phyloP scores from a whole-genome alignment of 345 rosid genomes.

The Rhodamnia rubescens region DNA sequence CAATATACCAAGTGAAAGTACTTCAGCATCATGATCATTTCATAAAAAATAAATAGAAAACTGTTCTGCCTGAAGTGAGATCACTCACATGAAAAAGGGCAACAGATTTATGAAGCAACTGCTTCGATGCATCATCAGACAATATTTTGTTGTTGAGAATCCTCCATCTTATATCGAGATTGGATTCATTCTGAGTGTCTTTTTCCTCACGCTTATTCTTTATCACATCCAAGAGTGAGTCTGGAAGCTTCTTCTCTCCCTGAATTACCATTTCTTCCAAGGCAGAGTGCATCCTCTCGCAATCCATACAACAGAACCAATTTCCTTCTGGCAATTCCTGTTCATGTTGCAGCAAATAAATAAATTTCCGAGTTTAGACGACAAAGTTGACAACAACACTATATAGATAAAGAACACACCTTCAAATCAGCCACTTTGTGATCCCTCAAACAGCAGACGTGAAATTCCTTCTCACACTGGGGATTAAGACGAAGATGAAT shows the following conservation, averaged over 20 bases:
- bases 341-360: not conserved
- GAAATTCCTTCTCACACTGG: slow-evolving; percentile 94
- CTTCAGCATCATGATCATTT: not conserved
- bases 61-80: not conserved
- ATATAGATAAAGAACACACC: slow-evolving; percentile 26
- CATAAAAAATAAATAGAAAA: not conserved
- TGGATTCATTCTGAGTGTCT: slow-evolving; percentile 13
- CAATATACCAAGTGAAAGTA: not conserved
- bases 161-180: slow-evolving; percentile 77
- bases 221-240: slow-evolving; percentile 32
- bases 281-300: slow-evolving; percentile 39
- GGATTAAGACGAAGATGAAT: not conserved
- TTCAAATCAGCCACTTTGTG: slow-evolving; percentile 64
- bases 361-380: not conserved
- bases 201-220: slow-evolving; percentile 33
- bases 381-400: not conserved
- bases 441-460: slow-evolving; percentile 87
- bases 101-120: slow-evolving; percentile 53
- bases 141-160: slow-evolving; percentile 50
- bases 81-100: slow-evolving; percentile 65
- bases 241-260: slow-evolving; percentile 76
- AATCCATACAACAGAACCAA: slow-evolving; percentile 73
- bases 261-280: slow-evolving; percentile 36
- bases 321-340: slow-evolving; percentile 86
- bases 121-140: slow-evolving; percentile 38